A percentile compares a stretch with the other conserved stretches of the same genome.
phyloP scores from a whole-genome alignment of 2,329 filamentous ascomycete species.

The Stachybotrys elegans region DNA sequence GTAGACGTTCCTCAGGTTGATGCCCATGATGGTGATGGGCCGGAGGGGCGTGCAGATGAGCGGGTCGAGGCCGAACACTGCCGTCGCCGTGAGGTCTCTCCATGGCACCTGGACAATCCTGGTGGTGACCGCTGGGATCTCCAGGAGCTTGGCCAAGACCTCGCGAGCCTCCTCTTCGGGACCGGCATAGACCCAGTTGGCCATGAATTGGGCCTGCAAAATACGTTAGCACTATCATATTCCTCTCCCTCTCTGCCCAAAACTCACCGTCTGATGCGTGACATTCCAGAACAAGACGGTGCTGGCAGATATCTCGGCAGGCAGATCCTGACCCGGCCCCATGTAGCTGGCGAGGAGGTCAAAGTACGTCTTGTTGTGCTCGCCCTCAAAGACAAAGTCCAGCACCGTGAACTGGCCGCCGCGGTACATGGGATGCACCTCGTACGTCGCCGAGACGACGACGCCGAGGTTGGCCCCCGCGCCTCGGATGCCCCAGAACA shows the following conservation, averaged over 20 bases:
- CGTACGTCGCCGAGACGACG: conserved; percentile 15
- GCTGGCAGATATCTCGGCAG: neutral
- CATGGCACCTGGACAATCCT: neutral
- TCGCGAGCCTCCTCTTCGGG: neutral
- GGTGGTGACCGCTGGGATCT: neutral
- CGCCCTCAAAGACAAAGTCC: neutral
- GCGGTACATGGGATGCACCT: neutral
- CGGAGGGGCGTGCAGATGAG: neutral
- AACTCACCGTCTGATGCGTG: neutral
- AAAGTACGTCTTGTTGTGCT: neutral
- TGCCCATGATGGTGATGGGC: neutral
- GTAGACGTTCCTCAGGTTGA: neutral
- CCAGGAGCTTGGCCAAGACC: neutral
- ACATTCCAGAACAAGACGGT: neutral
- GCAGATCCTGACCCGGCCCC: neutral
- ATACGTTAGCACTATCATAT: neutral
- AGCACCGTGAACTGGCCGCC: neutral
- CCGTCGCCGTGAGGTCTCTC: neutral
- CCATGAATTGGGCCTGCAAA: neutral
- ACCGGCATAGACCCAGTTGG: neutral
- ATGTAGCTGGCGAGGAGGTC: neutral
- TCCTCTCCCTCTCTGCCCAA: neutral
- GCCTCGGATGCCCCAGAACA: conserved; percentile 45
- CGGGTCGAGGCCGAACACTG: neutral
- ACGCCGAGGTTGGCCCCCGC: conserved; percentile 40